Base-by-base conservation (phyloP, 345 rosid species). In the Rhizophora apiculata region DNA sequence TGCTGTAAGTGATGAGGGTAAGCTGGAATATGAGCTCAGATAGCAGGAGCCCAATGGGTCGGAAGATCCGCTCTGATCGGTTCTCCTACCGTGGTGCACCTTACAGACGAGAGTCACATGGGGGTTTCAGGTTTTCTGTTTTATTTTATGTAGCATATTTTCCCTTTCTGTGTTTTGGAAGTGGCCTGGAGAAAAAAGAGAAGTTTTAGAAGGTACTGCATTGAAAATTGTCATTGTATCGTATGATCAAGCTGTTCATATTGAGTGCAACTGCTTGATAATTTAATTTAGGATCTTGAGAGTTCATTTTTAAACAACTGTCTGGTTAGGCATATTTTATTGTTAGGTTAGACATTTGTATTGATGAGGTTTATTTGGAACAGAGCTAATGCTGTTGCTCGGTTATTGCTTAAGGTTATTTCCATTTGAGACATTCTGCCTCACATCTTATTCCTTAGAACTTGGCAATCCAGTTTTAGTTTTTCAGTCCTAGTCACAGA, bases 1-100 rank as follows among this genome's bases (percentile, higher is more conserved):
- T 73, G 82, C 79, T 81, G 76, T 82, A 80, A 81, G 80, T 80
- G 60, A 63, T 75, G 73, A 77, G 73, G 62, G 57, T 59, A 75
- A 78, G 68, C 80, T 79, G 72, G 78, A 84, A 76, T 36, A 89
- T 89, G 96, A 81, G 90, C 77, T 82, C 89, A 64, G 77, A 68
- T 74, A 85, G 24, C 24, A 24, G 24, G 24, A 91, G 96, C 72
- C 98, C 96, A 5, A 76, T 86, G 83, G 92, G 79, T 85, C 96
- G 96, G 68, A 94, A 84, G 81, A 88, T 91, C 80, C 95, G 97
- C 56, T 79, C 90, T 65, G 90, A 89, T 49, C 92, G 92, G 27
- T 77, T 80, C 74, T 84, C 99, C 46, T 95, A 88, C 76, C 92
- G 93, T 62, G 85, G 89, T 87, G 96, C 95, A 74, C 96, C 97